phyloP scores from a whole-genome alignment of 345 rosid species.

The Cochlearia excelsa region DNA sequence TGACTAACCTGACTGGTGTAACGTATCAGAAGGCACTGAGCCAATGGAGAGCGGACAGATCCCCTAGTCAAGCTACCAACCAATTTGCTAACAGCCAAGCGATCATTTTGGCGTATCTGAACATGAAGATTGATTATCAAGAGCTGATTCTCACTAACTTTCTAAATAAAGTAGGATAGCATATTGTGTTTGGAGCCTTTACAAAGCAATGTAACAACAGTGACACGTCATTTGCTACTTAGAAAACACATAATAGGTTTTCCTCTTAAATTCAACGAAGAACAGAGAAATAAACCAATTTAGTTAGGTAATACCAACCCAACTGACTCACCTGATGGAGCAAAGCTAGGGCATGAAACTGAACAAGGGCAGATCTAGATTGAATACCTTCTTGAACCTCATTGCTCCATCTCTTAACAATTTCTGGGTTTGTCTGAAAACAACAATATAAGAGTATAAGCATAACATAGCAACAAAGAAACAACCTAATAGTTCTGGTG shows the following conservation, averaged over 20 bases:
- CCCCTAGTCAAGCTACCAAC: slow-evolving; percentile 94
- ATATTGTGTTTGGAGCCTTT: slow-evolving; percentile 9
- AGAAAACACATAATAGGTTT: neutral
- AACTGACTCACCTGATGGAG: slow-evolving; percentile 67
- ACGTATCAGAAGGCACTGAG: slow-evolving; percentile 93
- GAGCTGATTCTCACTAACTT: slow-evolving; percentile 10
- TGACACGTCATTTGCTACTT: slow-evolving; percentile 9
- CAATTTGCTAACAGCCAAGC: slow-evolving; percentile 87
- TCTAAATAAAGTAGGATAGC: neutral
- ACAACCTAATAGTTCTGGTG: slow-evolving; percentile 3
- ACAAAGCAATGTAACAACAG: slow-evolving; percentile 12
- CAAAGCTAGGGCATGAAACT: slow-evolving; percentile 90
- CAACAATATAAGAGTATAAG: slow-evolving; percentile 7
- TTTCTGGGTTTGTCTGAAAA: slow-evolving; percentile 75
- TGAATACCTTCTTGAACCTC: slow-evolving; percentile 99
- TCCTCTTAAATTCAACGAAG: neutral
- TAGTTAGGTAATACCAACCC: slow-evolving; percentile 19
- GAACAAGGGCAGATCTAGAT: slow-evolving; percentile 95
- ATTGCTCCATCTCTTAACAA: slow-evolving; percentile 98
- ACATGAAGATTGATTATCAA: slow-evolving; percentile 24
- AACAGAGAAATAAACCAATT: slow-evolving; percentile 4
- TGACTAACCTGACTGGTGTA: slow-evolving; percentile 75
- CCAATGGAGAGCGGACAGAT: slow-evolving; percentile 91
- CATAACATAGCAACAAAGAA: neutral
- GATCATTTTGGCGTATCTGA: slow-evolving; percentile 92